These are phyloP conservation scores for Salvia splendens DNA, from an alignment of 257 asterid genomes.

Conservation along the genomic window DNA sequence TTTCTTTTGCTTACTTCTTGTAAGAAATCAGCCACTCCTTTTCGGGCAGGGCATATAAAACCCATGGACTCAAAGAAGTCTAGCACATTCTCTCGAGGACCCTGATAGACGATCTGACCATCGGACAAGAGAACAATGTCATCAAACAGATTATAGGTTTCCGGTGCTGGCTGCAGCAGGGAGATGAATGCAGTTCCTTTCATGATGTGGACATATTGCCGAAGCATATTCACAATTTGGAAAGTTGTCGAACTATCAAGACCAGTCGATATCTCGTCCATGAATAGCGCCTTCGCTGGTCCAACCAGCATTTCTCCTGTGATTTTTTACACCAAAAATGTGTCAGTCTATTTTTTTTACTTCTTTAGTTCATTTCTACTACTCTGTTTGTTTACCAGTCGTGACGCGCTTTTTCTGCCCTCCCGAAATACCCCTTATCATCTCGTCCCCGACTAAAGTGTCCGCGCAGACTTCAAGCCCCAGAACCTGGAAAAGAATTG, in stretches of 20 bases:
- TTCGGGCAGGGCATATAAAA: constrained; percentile 56
- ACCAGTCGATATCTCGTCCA: constrained; percentile 75
- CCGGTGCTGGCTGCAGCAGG: constrained; percentile 70
- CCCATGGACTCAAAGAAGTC: constrained; percentile 64
- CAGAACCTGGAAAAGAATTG: constrained; percentile 30
- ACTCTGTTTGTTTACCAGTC: constrained; percentile 36
- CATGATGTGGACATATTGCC: constrained; percentile 60
- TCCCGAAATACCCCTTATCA: constrained; percentile 58
- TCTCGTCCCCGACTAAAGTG: constrained; percentile 58
- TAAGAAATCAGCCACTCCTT: constrained; percentile 72
- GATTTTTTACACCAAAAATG: constrained; percentile 4
- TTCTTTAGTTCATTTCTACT: background rate
- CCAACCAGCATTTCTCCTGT: constrained; percentile 72
- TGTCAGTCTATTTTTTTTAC: background rate
- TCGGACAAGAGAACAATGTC: constrained; percentile 64
- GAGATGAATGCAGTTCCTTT: constrained; percentile 70
- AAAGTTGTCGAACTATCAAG: constrained; percentile 65
- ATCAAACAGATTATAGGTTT: constrained; percentile 62
- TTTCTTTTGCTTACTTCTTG: constrained; percentile 52
- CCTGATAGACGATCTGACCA: constrained; percentile 60
- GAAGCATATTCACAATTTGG: constrained; percentile 56
- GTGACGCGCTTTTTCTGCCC: constrained; percentile 61
- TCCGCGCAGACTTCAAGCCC: constrained; percentile 57
- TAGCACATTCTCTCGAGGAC: constrained; percentile 55
- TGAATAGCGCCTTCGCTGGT: constrained; percentile 69